Base-by-base conservation (phyloP, 495 filamentous ascomycete species). In the Margaritispora aquatica region DNA sequence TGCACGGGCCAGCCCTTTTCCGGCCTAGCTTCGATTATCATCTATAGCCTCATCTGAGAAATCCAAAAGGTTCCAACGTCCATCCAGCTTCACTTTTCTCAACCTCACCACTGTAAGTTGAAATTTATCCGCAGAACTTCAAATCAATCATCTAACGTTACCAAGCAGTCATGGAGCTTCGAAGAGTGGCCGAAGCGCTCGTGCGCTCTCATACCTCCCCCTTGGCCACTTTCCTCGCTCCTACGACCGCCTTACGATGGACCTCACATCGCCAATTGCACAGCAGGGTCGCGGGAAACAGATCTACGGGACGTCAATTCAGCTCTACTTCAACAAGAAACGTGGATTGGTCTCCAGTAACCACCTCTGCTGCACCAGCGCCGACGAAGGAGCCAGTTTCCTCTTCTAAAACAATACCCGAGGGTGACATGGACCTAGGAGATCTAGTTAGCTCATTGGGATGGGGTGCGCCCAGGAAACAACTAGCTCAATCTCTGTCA, bases 141-240 rank as follows among this genome's bases (percentile, higher is more conserved):
- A 54, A 44, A 41, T 57, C 17, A 11, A 44, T 55, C 1, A 51
- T 10, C 58, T 61, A 55, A 67, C 31, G 10, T 9, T 23, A 27
- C 8, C 2, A 31, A 27, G 63, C 36, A 19, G 2, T 57, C 59
- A 69, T 80, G 78, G 69, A 78, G 68, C 54, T 73, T 54, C 69
- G 75, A 65, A 64, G 68, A 50, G 63, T 70, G 10, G 68, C 68
- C 58, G 60, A 73, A 44, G 53, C 57, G 20, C 26, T 72, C 10
- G 61, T 71, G 48, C 67, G 67, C 61, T 55, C 61, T 36, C 62
- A 62, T 50, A 52, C 60, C 36, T 61, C 65, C 41, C 58, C 71
- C 21, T 19, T 73, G 29, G 53, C 65, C 10, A 47, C 54, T 11
- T 64, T 73, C 55, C 70, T 71, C 47, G 54, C 58, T 9, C 69